Evolutionary conservation across 345 rosid species (phyloP).

Genomic region (Syzygium jambos): DNA sequence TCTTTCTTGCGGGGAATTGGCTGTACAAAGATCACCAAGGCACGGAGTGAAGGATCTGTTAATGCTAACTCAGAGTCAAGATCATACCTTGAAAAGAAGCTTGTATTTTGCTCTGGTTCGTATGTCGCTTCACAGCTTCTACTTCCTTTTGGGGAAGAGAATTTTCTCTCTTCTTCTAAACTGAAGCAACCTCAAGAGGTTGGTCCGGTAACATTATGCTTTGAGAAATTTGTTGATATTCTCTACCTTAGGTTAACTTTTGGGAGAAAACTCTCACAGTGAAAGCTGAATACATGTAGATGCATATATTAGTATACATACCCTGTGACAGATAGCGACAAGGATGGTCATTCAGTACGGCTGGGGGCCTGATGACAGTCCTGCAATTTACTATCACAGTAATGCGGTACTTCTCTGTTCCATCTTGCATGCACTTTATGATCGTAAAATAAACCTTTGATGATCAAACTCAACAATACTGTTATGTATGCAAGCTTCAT

Average conservation of each 20-base stretch:
- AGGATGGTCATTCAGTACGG: slow-evolving; percentile 96
- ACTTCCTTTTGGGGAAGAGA: slow-evolving; percentile 83
- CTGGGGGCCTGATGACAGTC: slow-evolving; percentile 96
- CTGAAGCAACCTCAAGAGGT: slow-evolving; percentile 89
- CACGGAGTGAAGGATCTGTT: slow-evolving; percentile 53
- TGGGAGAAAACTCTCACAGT: not conserved
- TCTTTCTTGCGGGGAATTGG: slow-evolving; percentile 62
- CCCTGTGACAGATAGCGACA: slow-evolving; percentile 66
- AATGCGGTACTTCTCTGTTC: slow-evolving; percentile 56
- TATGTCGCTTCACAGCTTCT: slow-evolving; percentile 77
- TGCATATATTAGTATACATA: not conserved
- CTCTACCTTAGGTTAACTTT: no score
- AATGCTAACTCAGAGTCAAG: slow-evolving; percentile 69
- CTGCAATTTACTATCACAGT: slow-evolving; percentile 66
- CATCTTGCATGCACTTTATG: slow-evolving; percentile 4
- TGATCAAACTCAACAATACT: not conserved
- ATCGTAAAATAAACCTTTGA: no score
- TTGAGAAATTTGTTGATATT: not conserved
- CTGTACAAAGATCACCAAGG: slow-evolving; percentile 81
- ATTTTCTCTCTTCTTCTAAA: slow-evolving; percentile 70
- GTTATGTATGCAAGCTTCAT: not conserved
- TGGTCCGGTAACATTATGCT: not conserved
- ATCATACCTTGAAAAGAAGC: slow-evolving; percentile 93
- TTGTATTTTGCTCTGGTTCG: slow-evolving; percentile 92
- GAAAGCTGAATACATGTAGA: not conserved